Conservation (phyloP, 1,139 yeast genomes). For the Kodamaea sp. region DNA sequence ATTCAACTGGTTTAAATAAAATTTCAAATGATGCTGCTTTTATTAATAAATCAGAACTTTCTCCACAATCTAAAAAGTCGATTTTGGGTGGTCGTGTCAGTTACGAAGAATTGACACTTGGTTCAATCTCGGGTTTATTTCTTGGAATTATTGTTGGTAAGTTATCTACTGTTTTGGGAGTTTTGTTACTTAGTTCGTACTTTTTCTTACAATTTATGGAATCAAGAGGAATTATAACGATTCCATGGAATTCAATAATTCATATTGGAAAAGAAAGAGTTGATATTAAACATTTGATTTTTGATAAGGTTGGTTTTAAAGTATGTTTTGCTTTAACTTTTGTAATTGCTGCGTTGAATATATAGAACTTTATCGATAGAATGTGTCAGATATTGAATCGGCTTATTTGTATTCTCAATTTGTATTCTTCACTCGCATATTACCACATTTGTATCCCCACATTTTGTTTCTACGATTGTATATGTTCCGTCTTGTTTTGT, state of each 20-base stretch:
- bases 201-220: slow-evolving; percentile 57
- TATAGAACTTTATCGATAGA: slow-evolving; percentile 18
- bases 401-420: too few species aligned
- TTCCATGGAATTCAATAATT: slow-evolving; percentile 47
- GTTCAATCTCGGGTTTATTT: slow-evolving; percentile 63
- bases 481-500: too few species aligned
- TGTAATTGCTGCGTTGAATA: slow-evolving; percentile 61
- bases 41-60: neutral
- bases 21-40: slow-evolving; percentile 7
- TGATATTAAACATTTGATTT: slow-evolving; percentile 50
- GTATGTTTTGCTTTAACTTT: slow-evolving; percentile 56
- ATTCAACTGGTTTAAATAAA: neutral
- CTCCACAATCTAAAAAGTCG: slow-evolving; percentile 1
- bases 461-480: too few species aligned
- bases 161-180: slow-evolving; percentile 54
- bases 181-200: slow-evolving; percentile 49
- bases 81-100: slow-evolving; percentile 28
- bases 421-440: neutral
- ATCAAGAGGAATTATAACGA: slow-evolving; percentile 50
- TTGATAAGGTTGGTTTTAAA: slow-evolving; percentile 65
- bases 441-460: neutral
- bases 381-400: neutral
- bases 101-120: slow-evolving; percentile 65
- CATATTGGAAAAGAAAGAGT: slow-evolving; percentile 44
- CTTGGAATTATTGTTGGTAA: slow-evolving; percentile 66